Evolutionary conservation across 2,329 filamentous ascomycete species (phyloP), one percentile per base, ranked within the genome.

Genomic region (Ophiostoma triangulosporum): DNA sequence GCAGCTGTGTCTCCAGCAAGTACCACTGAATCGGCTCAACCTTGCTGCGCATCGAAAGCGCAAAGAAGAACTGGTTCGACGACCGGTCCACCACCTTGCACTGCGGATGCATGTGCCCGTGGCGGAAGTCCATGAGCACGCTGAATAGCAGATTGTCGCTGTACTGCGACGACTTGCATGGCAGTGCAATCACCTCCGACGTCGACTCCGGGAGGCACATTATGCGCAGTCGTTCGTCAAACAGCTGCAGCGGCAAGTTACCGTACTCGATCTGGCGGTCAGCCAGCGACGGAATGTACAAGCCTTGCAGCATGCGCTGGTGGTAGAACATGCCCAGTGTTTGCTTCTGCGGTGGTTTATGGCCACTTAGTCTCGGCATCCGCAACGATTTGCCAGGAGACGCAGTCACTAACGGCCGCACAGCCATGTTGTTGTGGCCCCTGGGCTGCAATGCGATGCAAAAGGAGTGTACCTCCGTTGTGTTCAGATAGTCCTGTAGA

Each of bases 171-270:
- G 48, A 54, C 15, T 20, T 46, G 51, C 56, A 57, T 15, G 54
- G 38, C 22, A 56, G 48, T 0, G 45, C 49, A 0, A 57, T 38
- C 2, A 56, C 49, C n/a, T 56, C 54, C 33, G 36, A 27, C 11
- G 33, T 35, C 22, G 54, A 56, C 26, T 50, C 54, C 15, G 56
- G 56, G 54, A 48, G 26, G 51, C 56, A 56, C 5, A 48, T 51
- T 8, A 57, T 53, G 36, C 56, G 54, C 32, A 54, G 51, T 15
- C 51, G 51, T 15, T 50, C 54, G 49, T 57, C 56, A 54, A 54
- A 57, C 1, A 36, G n/a, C 24, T 43, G 26, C 11, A 50, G 51
- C 7, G 49, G 36, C 4, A 52, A 31, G 14, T 15, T 33, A 17
- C 32, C 22, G 5, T 50, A 52, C 2, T 20, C n/a, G 22, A 57